Base-by-base conservation (phyloP, 768 basidiomycete species). In the Lepiota subincarnata region DNA sequence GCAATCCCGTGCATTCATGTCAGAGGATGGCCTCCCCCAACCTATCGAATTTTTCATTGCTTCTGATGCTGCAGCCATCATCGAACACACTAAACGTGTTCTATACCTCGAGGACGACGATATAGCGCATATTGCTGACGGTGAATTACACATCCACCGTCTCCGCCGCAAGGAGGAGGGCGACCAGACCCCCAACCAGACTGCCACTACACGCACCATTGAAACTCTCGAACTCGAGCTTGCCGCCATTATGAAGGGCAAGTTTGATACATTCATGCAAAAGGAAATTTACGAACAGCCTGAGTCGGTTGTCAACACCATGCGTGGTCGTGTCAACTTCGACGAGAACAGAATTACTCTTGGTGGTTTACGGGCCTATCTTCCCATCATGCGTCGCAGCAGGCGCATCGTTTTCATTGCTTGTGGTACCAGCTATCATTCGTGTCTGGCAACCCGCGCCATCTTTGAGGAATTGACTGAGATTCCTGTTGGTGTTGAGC, bases 201-300 rank as follows among this genome's bases (percentile, higher is more conserved):
- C 76, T 44, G 83, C 84, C 28, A 66, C 90, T 20, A 96, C 93
- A 31, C 90, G 97, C 60, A 92, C 83, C 59, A 98, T 99, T 70
- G 97, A 98, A 76, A 97, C 94, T 4, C 84, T 99, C 61, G 97
- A 98, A 73, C 85, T 99, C 59, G 97, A 99, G 72, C 83, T 99
- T 42, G 96, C 96, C n/a, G 97, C 96, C 60, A 98, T 99, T 75
- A 98, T 98, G 97, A 99, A 99, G 81, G 97, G 97, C 67, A 92
- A 94, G 71, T 99, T 98, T 68, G 92, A 92, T 67, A 95, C 96
- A 67, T 99, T 99, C 76, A 99, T 99, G 97, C 96, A 98, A 70
- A 99, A 99, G 77, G 97, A 99, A 72, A 98, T 98, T 62, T 98
- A 93, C 77, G 92, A 98, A 67, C 96, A 98, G 70, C 96, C 97